Conservation (phyloP, 2,329 filamentous ascomycete genomes). For the Cladophialophora immunda region DNA sequence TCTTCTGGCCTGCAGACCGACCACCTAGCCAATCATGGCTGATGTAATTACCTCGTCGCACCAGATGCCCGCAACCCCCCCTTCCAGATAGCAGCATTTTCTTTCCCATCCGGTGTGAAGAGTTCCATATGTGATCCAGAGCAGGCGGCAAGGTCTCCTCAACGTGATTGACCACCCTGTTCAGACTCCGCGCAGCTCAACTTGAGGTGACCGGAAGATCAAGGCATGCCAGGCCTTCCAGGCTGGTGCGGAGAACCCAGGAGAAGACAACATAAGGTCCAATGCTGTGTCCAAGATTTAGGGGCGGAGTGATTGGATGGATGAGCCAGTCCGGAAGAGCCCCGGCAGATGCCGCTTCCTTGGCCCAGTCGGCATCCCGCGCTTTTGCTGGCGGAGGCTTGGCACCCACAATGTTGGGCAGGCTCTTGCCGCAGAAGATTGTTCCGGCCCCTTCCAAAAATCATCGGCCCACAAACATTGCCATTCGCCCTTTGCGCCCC, state of each 20-base stretch:
- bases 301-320: constrained; percentile 9
- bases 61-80: background rate
- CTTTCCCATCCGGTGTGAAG: background rate
- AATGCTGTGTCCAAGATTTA: constrained; percentile 1
- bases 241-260: background rate
- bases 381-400: constrained; percentile 17
- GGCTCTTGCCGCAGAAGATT: background rate
- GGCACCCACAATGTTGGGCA: background rate
- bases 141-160: background rate
- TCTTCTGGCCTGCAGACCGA: constrained; percentile 37
- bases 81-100: background rate
- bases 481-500: background rate
- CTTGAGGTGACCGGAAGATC: background rate
- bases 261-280: constrained; percentile 17
- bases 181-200: background rate
- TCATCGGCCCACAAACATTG: background rate
- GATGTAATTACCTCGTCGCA: constrained; percentile 27
- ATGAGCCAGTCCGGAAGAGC: constrained; percentile 2
- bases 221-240: background rate
- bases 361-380: constrained; percentile 14
- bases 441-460: background rate
- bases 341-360: constrained; percentile 1
- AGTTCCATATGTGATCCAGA: background rate
- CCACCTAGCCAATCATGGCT: constrained; percentile 29
- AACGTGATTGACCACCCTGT: background rate